These are phyloP conservation scores for Acer campestre DNA, from an alignment of 345 rosid genomes.

Conservation along the genomic window DNA sequence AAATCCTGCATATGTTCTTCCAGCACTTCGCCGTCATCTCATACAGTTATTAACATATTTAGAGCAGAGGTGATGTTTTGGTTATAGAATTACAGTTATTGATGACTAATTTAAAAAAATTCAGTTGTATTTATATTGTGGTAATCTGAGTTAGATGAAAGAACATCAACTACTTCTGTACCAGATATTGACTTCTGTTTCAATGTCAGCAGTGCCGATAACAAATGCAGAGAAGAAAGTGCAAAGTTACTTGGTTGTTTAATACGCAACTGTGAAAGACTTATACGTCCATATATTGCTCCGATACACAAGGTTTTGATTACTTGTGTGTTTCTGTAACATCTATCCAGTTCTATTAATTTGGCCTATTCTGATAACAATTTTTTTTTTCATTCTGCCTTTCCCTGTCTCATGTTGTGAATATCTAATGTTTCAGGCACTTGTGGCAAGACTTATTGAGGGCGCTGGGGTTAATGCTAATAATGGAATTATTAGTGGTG, in stretches of 20 bases:
- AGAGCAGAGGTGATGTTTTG: constrained; percentile 71
- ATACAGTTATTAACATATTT: constrained; percentile 96
- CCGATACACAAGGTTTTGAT: constrained; percentile 90
- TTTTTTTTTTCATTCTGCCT: not conserved
- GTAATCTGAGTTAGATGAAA: constrained; percentile 4
- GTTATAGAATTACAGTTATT: not conserved
- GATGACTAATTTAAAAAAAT: not conserved
- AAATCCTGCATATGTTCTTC: constrained; percentile 99
- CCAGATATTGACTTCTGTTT: constrained; percentile 40
- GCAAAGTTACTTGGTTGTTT: constrained; percentile 96
- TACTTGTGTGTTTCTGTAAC: constrained; percentile 24
- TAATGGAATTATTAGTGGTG: constrained; percentile 87
- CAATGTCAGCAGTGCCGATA: constrained; percentile 91
- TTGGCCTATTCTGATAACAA: constrained; percentile 9
- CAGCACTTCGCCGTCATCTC: constrained; percentile 99
- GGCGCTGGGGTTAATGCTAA: constrained; percentile 87
- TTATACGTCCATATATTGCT: constrained; percentile 87
- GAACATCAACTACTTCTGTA: not conserved
- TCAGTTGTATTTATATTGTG: not conserved
- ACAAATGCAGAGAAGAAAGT: constrained; percentile 97
- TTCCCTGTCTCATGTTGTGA: constrained; percentile 15
- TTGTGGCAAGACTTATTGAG: constrained; percentile 86
- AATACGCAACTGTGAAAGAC: constrained; percentile 93
- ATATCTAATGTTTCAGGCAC: constrained; percentile 66
- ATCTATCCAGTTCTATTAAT: constrained; percentile 13